phyloP scores from a whole-genome alignment of 2,329 filamentous ascomycete genomes.

The Pestalotiopsis sp. region DNA sequence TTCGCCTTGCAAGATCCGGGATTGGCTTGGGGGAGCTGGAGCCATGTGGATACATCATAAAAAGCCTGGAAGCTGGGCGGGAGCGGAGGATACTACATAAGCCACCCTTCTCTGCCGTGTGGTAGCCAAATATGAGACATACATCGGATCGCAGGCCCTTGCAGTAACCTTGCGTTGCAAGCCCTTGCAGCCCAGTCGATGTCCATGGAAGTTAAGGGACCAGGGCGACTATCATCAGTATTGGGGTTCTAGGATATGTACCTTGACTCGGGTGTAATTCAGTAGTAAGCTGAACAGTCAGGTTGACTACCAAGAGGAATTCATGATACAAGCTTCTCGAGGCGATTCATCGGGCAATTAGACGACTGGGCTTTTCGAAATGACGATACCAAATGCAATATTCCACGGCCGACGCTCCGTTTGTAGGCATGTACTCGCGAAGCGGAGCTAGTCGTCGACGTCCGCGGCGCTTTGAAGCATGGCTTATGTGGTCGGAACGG shows the following conservation, averaged over 20 bases:
- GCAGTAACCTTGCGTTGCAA: constrained; percentile 23
- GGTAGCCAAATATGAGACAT: constrained; percentile 22
- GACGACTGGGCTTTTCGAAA: neutral
- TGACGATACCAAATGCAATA: neutral
- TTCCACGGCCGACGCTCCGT: neutral
- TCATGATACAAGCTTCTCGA: neutral
- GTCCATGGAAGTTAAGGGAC: neutral
- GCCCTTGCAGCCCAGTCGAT: constrained; percentile 4
- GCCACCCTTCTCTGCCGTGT: constrained; percentile 20
- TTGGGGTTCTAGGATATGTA: neutral
- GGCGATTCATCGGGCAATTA: neutral
- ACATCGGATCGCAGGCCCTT: constrained; percentile 38
- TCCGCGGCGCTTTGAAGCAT: neutral
- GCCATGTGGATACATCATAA: constrained; percentile 26
- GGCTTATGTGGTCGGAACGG: neutral
- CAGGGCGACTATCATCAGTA: neutral
- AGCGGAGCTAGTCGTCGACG: neutral
- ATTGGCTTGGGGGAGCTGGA: constrained; percentile 27
- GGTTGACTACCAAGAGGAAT: neutral
- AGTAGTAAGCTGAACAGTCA: neutral
- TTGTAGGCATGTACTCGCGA: neutral
- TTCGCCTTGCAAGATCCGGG: constrained; percentile 30
- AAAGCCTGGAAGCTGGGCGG: constrained; percentile 26
- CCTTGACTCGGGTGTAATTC: neutral
- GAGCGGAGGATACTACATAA: constrained; percentile 27